Evolutionary conservation across 257 asterid genomes (phyloP), one percentile per base, ranked within the genome.

Genomic region (Fraxinus anomala): DNA sequence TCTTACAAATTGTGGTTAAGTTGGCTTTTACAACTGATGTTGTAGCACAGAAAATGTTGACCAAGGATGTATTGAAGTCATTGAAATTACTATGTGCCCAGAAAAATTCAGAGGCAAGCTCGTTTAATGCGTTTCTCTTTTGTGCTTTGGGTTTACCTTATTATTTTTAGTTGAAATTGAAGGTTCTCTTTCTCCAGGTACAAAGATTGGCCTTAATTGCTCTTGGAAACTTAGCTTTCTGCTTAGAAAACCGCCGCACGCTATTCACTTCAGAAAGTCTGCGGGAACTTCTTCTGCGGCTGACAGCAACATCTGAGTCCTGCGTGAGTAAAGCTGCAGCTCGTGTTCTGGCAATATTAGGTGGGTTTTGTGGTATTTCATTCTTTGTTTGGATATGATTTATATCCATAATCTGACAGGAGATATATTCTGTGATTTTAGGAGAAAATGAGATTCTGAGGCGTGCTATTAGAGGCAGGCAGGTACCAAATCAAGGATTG

Each of bases 381-480:
- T 16, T 75, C 49, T 68, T 37, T 1, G 31, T 67, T 73, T 0
- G 6, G 36, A 30, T 72, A 66, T 63, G 70, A 77, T 83, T 47
- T 39, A 75, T 13, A 76, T 51, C 17, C 68, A 47, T 51, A 13
- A 72, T 81, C 68, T 82, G 72, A 80, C 80, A 42, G 71, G 67
- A 36, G 54, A 47, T 76, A 56, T 73, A 66, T 80, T 65, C 24
- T 82, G 68, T 79, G 71, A 51, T 84, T 78, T 70, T 80, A 96
- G 99, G 99, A 82, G 99, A 96, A 83, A 96, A 96, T 83, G 99
- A 96, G 86, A 87, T 86, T 80, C 87, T 96, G 79, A 92, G 99
- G 75, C 97, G 98, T 82, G 97, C 98, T 81, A 89, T 91, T 63
- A 89, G 83, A 83, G 98, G 97, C 77, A 89, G 89, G 82, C 93